Evolutionary conservation across 768 basidiomycete genomes (phyloP), one percentile per base, ranked within the genome.

Genomic region (Podaxis sp.): DNA sequence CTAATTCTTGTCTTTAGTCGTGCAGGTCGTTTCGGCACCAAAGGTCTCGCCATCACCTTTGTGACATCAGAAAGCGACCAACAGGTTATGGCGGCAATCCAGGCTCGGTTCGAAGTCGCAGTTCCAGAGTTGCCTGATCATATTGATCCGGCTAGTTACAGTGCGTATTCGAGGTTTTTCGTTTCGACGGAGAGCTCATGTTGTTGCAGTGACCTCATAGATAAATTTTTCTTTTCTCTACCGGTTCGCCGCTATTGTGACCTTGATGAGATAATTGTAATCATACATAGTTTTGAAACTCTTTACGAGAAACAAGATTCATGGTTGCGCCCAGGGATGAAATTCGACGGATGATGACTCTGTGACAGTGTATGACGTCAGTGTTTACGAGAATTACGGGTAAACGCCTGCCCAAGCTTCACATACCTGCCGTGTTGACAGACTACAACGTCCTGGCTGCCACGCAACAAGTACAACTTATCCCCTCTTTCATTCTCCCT

Each of bases 21-120:
- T 80, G 97, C 97, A 67, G 97, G 97, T 67, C 94, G 97, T 65
- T 99, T 99, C 76, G 97, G 97, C 67, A 99, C 97, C 37, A 98
- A 98, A 77, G 97, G 97, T 83, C 89, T 99, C 49, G 96, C 96
- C 17, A 93, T 98, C 74, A 98, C 96, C 0, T 99, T 96, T 71
- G 93, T 98, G 46, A 87, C 96, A 3, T 92, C 90, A 19, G 96
- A 98, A 57, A 86, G 82, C 64, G 97, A 99, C 71, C 87, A 92
- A 73, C 91, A 93, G 75, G 96, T 99, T 63, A 92, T 99, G 88
- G 83, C 88, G 43, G 85, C 90, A 27, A 98, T 99, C 68, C 97
- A 99, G 76, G 88, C 93, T 43, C 80, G 97, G 67, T 99, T 99
- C 80, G 96, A 98, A 73, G 96, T 99, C 33, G 95, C 94, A 36